A percentile compares a stretch with the other conserved stretches of the same genome.
phyloP scores from a whole-genome alignment of 2,329 filamentous ascomycete species.

The Monosporascus ibericus region DNA sequence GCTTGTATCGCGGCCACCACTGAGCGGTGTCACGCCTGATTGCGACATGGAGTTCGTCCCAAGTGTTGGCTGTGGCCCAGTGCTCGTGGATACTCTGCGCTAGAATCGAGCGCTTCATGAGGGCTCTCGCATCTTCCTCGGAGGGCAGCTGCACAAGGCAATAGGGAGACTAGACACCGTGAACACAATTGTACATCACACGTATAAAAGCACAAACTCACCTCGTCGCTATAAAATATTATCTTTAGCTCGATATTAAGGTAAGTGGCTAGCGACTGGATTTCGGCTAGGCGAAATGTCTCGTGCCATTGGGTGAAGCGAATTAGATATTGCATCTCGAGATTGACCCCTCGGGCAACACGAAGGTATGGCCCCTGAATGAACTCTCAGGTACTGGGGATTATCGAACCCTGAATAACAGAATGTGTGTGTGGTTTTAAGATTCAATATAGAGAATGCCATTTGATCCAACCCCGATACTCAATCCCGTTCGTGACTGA shows the following conservation, averaged over 20 bases:
- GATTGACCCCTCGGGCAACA: neutral
- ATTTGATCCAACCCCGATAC: neutral
- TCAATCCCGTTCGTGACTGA: neutral
- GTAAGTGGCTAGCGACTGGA: conserved; percentile 70
- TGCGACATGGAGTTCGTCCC: conserved; percentile 62
- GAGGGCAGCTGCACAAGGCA: conserved; percentile 69
- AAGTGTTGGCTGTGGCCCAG: conserved; percentile 68
- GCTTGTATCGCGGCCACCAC: conserved; percentile 61
- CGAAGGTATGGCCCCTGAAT: neutral
- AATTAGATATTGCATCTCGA: conserved; percentile 69
- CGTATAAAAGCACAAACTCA: conserved; percentile 37
- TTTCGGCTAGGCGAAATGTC: conserved; percentile 80
- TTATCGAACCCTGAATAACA: no score
- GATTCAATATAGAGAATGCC: neutral
- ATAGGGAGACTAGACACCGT: conserved; percentile 66
- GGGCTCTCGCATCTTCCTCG: conserved; percentile 53
- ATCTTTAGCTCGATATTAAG: conserved; percentile 64
- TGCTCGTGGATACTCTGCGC: conserved; percentile 80
- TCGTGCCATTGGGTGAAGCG: conserved; percentile 87
- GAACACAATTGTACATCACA: conserved; percentile 9
- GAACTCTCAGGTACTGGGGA: neutral
- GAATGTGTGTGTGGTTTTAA: no score
- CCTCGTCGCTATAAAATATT: conserved; percentile 66
- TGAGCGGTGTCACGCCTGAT: conserved; percentile 53
- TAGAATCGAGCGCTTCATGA: conserved; percentile 74